Evolutionary conservation across 2,329 filamentous ascomycete species (phyloP), one percentile per base, ranked within the genome.

Genomic region (Scopulariopsis brevicaulis): DNA sequence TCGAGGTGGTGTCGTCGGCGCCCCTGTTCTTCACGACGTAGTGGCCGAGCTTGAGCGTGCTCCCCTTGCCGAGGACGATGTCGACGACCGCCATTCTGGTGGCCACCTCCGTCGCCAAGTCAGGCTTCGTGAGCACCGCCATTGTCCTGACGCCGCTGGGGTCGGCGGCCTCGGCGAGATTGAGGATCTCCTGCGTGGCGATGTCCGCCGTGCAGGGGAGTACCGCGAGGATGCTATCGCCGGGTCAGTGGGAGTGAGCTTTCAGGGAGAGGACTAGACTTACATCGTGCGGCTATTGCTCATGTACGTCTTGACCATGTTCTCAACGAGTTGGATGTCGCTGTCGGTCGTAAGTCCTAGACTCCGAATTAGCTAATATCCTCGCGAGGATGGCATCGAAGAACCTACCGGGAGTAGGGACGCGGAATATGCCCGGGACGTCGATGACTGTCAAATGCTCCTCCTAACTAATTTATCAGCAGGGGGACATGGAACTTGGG

Each of bases 111-210:
- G 65, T 65, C 0, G 77, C 75, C 0, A 85, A 68, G 59, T 87
- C 84, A 0, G 81, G 78, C 62, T 86, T 86, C 0, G 83, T 86
- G 0, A 86, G 69, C 0, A 80, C 73, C 0, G 74, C 75, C 8
- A 80, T 64, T 0, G 77, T 80, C 0, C 77, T 62, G 4, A 65
- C 60, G 0, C 77, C 76, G 0, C 69, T 58, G 0, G 72, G 70
- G 14, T 80, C 78, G 0, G 59, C 68, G 0, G 68, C 66, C 1
- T 69, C 66, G 0, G 73, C 71, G 2, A 69, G 65, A 0, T 67
- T 67, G 1, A 76, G 57, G 7, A 75, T 74, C 51, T 72, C 71
- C 18, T 76, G 73, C 0, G 70, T 75, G 0, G 71, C 70, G 3
- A 74, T 67, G 18, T 77, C 73, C 0, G 66, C 68, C 11, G 67